phyloP scores from a whole-genome alignment of 2,329 filamentous ascomycete species.

The Monilinia aucupariae region DNA sequence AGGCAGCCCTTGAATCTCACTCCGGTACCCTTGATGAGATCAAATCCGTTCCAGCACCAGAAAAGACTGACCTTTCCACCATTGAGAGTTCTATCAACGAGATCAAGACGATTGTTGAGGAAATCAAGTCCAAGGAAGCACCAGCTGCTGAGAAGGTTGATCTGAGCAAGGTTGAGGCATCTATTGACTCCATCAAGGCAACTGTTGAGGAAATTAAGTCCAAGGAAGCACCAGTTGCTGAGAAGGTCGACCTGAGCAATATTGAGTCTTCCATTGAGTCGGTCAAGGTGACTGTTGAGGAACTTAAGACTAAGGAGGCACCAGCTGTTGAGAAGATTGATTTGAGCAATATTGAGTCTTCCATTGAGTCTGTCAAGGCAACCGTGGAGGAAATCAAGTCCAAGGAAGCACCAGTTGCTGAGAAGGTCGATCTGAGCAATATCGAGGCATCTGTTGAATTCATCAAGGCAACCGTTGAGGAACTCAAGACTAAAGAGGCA shows the following conservation, averaged over 20 bases:
- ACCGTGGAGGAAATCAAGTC: constrained; percentile 26
- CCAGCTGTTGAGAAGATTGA: constrained; percentile 23
- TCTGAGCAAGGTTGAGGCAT: constrained; percentile 18
- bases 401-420: constrained; percentile 17
- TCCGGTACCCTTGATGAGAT: constrained; percentile 19
- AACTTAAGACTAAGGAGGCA: constrained; percentile 24
- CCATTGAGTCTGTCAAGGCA: constrained; percentile 18
- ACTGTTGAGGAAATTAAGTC: constrained; percentile 25
- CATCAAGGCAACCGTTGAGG: constrained; percentile 18
- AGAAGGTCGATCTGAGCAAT: constrained; percentile 23
- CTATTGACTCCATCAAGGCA: constrained; percentile 9
- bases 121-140: constrained; percentile 24
- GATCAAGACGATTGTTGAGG: constrained; percentile 14
- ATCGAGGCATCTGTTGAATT: constrained; percentile 21
- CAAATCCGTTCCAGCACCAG: constrained; percentile 18
- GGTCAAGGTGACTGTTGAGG: constrained; percentile 18
- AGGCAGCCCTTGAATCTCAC: constrained; percentile 17
- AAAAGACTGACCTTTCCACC: constrained; percentile 21
- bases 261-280: constrained; percentile 21
- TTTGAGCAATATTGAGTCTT: constrained; percentile 20
- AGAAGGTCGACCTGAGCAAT: constrained; percentile 23
- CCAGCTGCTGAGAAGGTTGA: constrained; percentile 21
- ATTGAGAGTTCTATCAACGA: constrained; percentile 19
- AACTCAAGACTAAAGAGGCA: constrained; percentile 24
- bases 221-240: constrained; percentile 17